These are phyloP conservation scores for Solanum sitiens DNA, from an alignment of 257 asterid species.

Conservation along the genomic window DNA sequence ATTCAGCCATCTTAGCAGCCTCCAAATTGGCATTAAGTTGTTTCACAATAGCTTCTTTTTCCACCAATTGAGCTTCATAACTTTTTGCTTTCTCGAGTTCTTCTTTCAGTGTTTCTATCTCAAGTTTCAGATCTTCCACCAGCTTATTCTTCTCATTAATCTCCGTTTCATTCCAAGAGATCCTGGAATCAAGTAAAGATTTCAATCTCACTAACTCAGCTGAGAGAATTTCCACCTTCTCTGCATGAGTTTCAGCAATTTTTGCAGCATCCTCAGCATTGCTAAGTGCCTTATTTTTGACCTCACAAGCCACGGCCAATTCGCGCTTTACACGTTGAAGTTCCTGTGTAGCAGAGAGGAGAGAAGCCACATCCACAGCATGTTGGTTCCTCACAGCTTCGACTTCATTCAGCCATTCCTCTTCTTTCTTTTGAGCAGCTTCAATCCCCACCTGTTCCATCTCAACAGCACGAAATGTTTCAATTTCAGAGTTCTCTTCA, in stretches of 20 bases:
- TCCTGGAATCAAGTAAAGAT: constrained; percentile 49
- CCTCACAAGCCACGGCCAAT: constrained; percentile 46
- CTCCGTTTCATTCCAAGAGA: constrained; percentile 38
- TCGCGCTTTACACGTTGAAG: constrained; percentile 71
- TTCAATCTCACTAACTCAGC: constrained; percentile 65
- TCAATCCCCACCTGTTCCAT: constrained; percentile 91
- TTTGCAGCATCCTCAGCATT: constrained; percentile 79
- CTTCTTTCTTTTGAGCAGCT: constrained; percentile 72
- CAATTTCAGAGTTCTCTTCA: constrained; percentile 79
- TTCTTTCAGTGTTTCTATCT: constrained; percentile 45
- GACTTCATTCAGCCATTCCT: constrained; percentile 67
- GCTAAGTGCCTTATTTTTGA: constrained; percentile 64
- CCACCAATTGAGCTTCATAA: constrained; percentile 43
- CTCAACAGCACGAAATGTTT: constrained; percentile 79
- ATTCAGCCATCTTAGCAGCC: constrained; percentile 83
- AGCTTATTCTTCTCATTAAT: constrained; percentile 41
- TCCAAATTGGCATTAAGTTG: constrained; percentile 80
- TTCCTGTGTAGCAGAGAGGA: constrained; percentile 57
- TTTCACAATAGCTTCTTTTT: constrained; percentile 58
- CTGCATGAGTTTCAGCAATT: constrained; percentile 61
- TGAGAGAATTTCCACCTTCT: constrained; percentile 57
- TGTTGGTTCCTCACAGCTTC: constrained; percentile 73
- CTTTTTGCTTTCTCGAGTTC: constrained; percentile 50
- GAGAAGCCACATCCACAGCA: constrained; percentile 64
- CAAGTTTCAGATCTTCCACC: constrained; percentile 49